Conservation (phyloP, 2,329 filamentous ascomycete genomes). For the Rhytidhysteron rufulum region DNA sequence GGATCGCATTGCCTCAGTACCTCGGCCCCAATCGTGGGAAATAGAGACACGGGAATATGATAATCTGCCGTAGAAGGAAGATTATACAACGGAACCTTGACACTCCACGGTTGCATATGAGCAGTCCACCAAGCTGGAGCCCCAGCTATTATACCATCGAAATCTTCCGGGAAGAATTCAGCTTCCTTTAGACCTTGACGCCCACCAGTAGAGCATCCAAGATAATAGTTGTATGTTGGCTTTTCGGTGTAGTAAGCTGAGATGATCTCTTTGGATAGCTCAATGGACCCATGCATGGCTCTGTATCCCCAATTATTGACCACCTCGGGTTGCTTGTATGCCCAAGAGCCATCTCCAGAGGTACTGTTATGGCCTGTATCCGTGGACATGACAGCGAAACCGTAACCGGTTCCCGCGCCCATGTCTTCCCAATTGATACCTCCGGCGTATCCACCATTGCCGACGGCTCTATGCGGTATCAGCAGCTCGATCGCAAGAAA, state of each 20-base stretch:
- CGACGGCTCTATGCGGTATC: constrained; percentile 18
- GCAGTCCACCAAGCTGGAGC: constrained; percentile 51
- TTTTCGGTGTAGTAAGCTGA: constrained; percentile 41
- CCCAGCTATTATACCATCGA: constrained; percentile 52
- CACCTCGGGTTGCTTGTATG: constrained; percentile 23
- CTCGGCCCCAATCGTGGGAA: constrained; percentile 41
- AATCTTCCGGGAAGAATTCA: constrained; percentile 49
- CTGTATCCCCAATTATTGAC: constrained; percentile 26
- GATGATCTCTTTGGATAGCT: constrained; percentile 43
- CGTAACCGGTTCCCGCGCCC: constrained; percentile 26
- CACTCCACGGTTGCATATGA: constrained; percentile 45
- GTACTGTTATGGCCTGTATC: constrained; percentile 37
- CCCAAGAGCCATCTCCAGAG: constrained; percentile 24
- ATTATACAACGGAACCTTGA: constrained; percentile 47
- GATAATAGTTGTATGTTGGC: constrained; percentile 38
- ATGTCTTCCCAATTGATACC: constrained; percentile 45
- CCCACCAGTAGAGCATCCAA: constrained; percentile 55
- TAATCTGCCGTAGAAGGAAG: constrained; percentile 43
- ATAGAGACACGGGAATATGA: constrained; percentile 43
- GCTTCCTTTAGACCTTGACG: constrained; percentile 51
- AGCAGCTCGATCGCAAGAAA: background rate
- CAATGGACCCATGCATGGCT: constrained; percentile 42
- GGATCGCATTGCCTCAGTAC: constrained; percentile 50
- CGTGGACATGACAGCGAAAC: constrained; percentile 37
- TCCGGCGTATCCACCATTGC: constrained; percentile 41